Percentiles rank a stretch among this genome's conserved stretches.
phyloP scores from a whole-genome alignment of 495 filamentous ascomycete species.

The Xylaria longipes region DNA sequence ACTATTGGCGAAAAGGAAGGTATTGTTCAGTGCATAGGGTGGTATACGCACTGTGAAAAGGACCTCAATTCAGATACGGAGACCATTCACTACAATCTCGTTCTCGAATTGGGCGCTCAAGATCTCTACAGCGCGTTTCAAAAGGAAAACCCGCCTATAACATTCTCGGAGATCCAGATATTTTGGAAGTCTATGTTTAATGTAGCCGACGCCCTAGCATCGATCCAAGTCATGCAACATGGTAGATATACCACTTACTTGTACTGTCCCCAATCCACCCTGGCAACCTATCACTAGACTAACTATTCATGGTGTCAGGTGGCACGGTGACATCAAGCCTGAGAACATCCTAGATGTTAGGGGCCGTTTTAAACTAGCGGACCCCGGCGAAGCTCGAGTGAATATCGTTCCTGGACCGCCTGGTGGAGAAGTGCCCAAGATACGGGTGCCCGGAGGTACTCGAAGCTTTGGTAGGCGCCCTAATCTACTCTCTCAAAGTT shows the following conservation, averaged over 20 bases:
- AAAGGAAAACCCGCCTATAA: constrained; percentile 34
- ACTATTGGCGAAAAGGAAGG: constrained; percentile 30
- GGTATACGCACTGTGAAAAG: constrained; percentile 26
- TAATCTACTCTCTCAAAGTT: background rate
- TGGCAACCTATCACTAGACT: background rate
- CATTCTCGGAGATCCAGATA: constrained; percentile 33
- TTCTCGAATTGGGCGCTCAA: constrained; percentile 44
- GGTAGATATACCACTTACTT: constrained; percentile 38
- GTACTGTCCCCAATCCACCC: background rate
- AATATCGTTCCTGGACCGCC: constrained; percentile 25
- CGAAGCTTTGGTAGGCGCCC: constrained; percentile 9
- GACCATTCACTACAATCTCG: constrained; percentile 33
- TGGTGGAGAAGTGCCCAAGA: constrained; percentile 34
- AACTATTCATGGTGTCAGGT: constrained; percentile 30
- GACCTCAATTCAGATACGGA: constrained; percentile 1
- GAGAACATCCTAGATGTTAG: constrained; percentile 45
- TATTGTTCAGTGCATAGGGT: constrained; percentile 38
- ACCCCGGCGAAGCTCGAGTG: constrained; percentile 46
- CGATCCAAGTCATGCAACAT: background rate
- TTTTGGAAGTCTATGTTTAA: constrained; percentile 44
- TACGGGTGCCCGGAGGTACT: constrained; percentile 4
- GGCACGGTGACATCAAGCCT: constrained; percentile 51
- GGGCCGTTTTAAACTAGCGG: constrained; percentile 47
- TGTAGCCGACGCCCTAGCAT: constrained; percentile 41
- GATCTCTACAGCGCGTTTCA: constrained; percentile 43